Evolutionary conservation across 108 stramenopile genomes (phyloP).

Genomic region (Nannochloropsis gaditana): DNA sequence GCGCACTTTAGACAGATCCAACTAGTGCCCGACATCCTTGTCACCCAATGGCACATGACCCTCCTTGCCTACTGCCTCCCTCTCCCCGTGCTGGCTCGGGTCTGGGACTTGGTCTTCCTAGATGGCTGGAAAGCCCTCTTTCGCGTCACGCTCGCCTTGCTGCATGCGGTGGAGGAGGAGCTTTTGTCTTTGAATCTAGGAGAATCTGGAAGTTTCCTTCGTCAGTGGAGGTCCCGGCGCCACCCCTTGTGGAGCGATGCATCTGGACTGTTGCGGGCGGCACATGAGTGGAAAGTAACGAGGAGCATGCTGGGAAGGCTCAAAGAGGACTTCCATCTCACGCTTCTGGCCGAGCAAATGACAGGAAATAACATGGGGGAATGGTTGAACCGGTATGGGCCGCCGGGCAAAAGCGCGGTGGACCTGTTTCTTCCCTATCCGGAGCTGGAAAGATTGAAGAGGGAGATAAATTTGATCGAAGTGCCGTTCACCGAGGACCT

Average conservation of each 20-base stretch:
- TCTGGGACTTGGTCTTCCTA: constrained; percentile 35
- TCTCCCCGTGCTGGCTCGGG: constrained; percentile 28
- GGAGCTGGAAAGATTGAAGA: not conserved
- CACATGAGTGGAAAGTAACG: constrained; percentile 24
- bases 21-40: constrained; percentile 43
- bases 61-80: constrained; percentile 40
- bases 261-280: constrained; percentile 20
- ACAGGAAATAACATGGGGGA: not conserved
- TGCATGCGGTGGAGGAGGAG: constrained; percentile 30
- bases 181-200: not conserved
- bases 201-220: not conserved
- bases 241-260: not conserved
- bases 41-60: constrained; percentile 48
- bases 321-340: constrained; percentile 34
- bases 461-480: not conserved
- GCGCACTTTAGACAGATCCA: constrained; percentile 37
- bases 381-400: not conserved
- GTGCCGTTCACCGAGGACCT: not conserved
- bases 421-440: not conserved
- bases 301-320: constrained; percentile 25
- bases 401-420: not conserved
- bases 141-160: constrained; percentile 32
- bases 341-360: not conserved
- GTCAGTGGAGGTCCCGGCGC: not conserved
- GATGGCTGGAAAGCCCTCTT: constrained; percentile 47